A percentile compares a stretch with the other conserved stretches of the same genome.
Conservation (phyloP, 2,329 filamentous ascomycete species). For the Didymella keratinophila region DNA sequence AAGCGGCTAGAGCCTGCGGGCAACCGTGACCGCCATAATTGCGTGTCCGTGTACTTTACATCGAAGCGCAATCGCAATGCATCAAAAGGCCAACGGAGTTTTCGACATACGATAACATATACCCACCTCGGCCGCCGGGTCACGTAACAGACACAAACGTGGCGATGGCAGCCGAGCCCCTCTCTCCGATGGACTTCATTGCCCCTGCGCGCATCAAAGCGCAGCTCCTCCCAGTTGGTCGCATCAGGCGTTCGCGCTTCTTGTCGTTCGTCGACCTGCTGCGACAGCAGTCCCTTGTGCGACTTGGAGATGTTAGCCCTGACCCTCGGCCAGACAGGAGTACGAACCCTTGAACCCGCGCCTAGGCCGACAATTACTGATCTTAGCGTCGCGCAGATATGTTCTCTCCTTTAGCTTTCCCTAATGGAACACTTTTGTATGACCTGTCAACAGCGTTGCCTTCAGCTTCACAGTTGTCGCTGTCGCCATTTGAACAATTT, state of each 20-base stretch:
- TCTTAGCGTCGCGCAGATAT: slow-evolving; percentile 68
- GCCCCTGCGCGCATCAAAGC: slow-evolving; percentile 90
- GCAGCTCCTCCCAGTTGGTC: slow-evolving; percentile 84
- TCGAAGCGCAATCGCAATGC: slow-evolving; percentile 26
- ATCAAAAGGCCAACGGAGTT: slow-evolving; percentile 15
- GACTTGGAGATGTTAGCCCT: slow-evolving; percentile 84
- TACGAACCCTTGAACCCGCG: slow-evolving; percentile 57
- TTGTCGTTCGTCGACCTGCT: slow-evolving; percentile 79
- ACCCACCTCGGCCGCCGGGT: slow-evolving; percentile 29
- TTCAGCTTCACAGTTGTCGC: slow-evolving; percentile 77
- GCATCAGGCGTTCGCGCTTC: slow-evolving; percentile 84
- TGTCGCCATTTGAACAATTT: slow-evolving; percentile 90
- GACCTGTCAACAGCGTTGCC: slow-evolving; percentile 83
- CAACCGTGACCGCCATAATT: slow-evolving; percentile 33
- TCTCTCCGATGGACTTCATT: slow-evolving; percentile 72
- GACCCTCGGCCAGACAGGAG: slow-evolving; percentile 86
- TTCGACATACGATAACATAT: slow-evolving; percentile 31
- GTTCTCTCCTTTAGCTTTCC: slow-evolving; percentile 91
- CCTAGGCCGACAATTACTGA: slow-evolving; percentile 42
- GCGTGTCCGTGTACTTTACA: slow-evolving; percentile 30
- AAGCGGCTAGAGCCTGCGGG: slow-evolving; percentile 20
- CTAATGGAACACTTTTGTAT: slow-evolving; percentile 85
- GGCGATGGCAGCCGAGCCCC: slow-evolving; percentile 86
- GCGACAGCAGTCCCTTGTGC: slow-evolving; percentile 79
- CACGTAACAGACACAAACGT: slow-evolving; percentile 50